phyloP scores from a whole-genome alignment of 352 stramenopile species.

The Pythium aquatile region DNA sequence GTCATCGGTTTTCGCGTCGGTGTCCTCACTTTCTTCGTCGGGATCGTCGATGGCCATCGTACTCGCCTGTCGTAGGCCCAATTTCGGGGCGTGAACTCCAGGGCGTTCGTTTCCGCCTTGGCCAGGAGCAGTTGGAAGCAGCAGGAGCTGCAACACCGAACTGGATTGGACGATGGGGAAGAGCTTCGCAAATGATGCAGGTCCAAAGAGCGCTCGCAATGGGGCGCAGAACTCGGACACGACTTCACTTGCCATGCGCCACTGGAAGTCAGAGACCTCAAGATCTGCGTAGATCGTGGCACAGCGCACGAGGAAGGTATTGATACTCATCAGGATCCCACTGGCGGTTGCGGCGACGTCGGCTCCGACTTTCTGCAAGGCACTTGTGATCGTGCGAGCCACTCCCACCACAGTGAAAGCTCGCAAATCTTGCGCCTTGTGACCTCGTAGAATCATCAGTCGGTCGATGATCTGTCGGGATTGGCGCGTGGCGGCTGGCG shows the following conservation, averaged over 20 bases:
- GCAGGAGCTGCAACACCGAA: conserved; percentile 64
- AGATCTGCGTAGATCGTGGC: conserved; percentile 69
- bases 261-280: conserved; percentile 80
- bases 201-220: conserved; percentile 49
- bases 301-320: conserved; percentile 64
- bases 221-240: conserved; percentile 67
- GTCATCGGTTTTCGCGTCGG: background rate
- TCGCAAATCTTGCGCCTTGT: conserved; percentile 46
- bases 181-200: conserved; percentile 47
- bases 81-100: conserved; percentile 1
- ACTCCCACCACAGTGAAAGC: conserved; percentile 67
- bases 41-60: conserved; percentile 9
- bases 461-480: conserved; percentile 36
- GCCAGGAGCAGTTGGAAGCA: conserved; percentile 44
- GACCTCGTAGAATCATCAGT: conserved; percentile 45
- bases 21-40: conserved; percentile 1
- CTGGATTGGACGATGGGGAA: conserved; percentile 56
- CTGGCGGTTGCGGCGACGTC: conserved; percentile 41
- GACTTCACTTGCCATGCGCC: conserved; percentile 69
- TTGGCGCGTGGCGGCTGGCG: conserved; percentile 7
- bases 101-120: conserved; percentile 15
- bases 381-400: conserved; percentile 52
- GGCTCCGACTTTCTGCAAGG: conserved; percentile 60
- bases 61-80: conserved; percentile 12
- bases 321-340: conserved; percentile 44